These are phyloP conservation scores for Talaromyces sp. DNA, from an alignment of 2,329 filamentous ascomycete species.

Conservation along the genomic window DNA sequence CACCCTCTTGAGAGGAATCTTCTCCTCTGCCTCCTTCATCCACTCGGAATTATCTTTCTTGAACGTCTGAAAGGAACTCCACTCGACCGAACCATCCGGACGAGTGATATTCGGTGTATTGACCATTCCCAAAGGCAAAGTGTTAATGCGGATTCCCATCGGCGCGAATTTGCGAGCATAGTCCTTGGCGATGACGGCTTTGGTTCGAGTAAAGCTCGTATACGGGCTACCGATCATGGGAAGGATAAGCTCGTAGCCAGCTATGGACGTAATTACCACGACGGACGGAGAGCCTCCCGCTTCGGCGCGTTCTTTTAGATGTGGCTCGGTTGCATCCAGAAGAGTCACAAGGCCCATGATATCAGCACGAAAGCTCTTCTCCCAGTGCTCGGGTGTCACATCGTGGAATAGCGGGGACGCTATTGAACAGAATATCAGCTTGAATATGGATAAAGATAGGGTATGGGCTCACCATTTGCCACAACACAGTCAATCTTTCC, in stretches of 20 bases:
- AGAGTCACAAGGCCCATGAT: constrained; percentile 1
- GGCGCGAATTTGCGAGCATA: no score
- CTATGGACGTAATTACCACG: constrained; percentile 1
- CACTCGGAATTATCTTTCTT: constrained; percentile 7
- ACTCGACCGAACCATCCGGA: background rate
- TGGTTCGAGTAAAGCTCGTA: no score
- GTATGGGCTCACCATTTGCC: no score
- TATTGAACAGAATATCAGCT: background rate
- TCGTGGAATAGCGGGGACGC: background rate
- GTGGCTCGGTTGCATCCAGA: no score
- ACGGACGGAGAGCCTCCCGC: constrained; percentile 1
- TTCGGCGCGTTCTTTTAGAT: background rate
- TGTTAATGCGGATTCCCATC: background rate
- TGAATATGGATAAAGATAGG: no score
- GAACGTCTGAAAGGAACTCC: background rate
- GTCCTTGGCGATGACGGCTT: no score
- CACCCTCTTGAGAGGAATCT: constrained; percentile 16
- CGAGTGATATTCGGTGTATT: background rate
- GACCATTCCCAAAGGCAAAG: background rate
- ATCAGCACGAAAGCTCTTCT: background rate
- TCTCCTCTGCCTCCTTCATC: constrained; percentile 18
- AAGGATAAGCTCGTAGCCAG: background rate
- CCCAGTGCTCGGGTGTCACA: constrained; percentile 2
- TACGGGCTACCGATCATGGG: background rate
- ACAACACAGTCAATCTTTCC: no score